These are phyloP conservation scores for Diaporthe longicolla DNA, from an alignment of 2,329 filamentous ascomycete genomes.

Conservation along the genomic window DNA sequence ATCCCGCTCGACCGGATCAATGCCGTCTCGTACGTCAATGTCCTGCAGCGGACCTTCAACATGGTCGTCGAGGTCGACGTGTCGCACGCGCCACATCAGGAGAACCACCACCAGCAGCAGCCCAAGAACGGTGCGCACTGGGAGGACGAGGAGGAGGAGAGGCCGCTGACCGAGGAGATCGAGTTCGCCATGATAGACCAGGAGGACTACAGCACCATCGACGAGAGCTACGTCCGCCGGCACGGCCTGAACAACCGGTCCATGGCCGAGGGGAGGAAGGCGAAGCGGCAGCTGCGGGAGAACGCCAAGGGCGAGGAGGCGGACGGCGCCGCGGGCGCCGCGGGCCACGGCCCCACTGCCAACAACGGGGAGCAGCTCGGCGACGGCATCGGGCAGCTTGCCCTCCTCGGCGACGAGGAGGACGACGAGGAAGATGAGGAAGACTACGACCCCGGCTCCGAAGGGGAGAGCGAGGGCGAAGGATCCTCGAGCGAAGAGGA, in stretches of 20 bases:
- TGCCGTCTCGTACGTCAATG: slow-evolving; percentile 76
- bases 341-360: slow-evolving; percentile 49
- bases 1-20: slow-evolving; percentile 72
- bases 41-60: slow-evolving; percentile 78
- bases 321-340: slow-evolving; percentile 51
- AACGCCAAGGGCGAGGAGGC: slow-evolving; percentile 64
- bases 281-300: slow-evolving; percentile 73
- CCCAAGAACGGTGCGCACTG: slow-evolving; percentile 35
- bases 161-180: slow-evolving; percentile 68
- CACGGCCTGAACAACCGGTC: slow-evolving; percentile 76
- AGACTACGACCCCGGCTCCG: slow-evolving; percentile 75
- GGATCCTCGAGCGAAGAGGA: slow-evolving; percentile 65
- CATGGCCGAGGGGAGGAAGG: slow-evolving; percentile 77
- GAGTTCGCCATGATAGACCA: slow-evolving; percentile 80
- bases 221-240: slow-evolving; percentile 71
- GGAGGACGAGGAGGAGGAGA: slow-evolving; percentile 37
- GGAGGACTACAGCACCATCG: slow-evolving; percentile 75
- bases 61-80: slow-evolving; percentile 73
- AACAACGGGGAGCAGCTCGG: slow-evolving; percentile 57
- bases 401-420: slow-evolving; percentile 70
- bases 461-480: slow-evolving; percentile 71
- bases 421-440: slow-evolving; percentile 75
- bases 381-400: slow-evolving; percentile 61
- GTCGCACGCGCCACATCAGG: slow-evolving; percentile 27
- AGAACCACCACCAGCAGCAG: background rate